These are phyloP conservation scores for Gracilaria domingensis DNA, from an alignment of 23 red algal species.

Conservation along the genomic window DNA sequence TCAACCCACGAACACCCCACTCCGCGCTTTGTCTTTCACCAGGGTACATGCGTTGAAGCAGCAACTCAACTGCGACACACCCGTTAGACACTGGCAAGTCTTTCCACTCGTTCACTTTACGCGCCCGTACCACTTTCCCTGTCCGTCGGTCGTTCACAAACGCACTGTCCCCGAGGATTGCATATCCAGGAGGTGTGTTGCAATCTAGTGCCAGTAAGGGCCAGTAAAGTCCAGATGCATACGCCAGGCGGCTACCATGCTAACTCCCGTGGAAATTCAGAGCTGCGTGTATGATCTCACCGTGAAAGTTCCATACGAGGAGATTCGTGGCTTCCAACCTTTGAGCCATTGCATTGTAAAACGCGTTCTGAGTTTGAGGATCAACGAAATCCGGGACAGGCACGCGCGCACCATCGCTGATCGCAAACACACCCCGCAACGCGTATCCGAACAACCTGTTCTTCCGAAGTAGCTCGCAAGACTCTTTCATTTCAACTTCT, in stretches of 20 bases:
- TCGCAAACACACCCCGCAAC: neutral
- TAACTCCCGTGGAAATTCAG: neutral
- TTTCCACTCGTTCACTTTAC: neutral
- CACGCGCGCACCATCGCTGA: neutral
- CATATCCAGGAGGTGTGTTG: neutral
- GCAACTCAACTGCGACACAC: neutral
- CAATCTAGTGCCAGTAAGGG: neutral
- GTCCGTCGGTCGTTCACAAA: neutral
- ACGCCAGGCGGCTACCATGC: neutral
- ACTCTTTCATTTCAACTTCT: neutral
- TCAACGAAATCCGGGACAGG: slow-evolving; percentile 12
- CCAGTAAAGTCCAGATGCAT: neutral
- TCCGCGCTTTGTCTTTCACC: neutral
- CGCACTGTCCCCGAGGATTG: neutral
- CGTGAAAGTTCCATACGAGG: slow-evolving; percentile 16
- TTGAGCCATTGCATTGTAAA: neutral
- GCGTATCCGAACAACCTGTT: neutral
- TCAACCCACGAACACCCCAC: neutral
- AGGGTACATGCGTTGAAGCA: neutral
- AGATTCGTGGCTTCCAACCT: slow-evolving; percentile 11
- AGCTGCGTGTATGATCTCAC: slow-evolving; percentile 35
- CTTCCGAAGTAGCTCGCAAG: neutral
- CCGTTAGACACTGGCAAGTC: neutral
- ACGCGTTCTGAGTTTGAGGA: slow-evolving; percentile 34
- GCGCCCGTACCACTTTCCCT: neutral